A percentile compares a stretch with the other conserved stretches of the same genome.
phyloP scores from a whole-genome alignment of 31 red algal genomes.

The Asparagopsis taxiformis region DNA sequence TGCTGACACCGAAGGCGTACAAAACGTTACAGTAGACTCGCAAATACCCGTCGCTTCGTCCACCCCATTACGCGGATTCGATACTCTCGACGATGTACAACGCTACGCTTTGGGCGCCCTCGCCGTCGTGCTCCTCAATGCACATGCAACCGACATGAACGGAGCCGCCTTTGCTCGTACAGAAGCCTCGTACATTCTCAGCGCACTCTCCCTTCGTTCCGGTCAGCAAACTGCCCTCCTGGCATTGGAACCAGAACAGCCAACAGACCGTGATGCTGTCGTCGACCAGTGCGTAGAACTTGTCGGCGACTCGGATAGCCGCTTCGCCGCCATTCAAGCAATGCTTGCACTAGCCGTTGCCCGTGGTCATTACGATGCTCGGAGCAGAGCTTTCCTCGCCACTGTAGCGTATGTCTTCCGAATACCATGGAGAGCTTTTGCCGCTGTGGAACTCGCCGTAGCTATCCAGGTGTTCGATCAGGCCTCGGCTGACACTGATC shows the following conservation, averaged over 20 bases:
- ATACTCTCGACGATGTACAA: conserved; percentile 68
- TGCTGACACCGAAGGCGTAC: no score
- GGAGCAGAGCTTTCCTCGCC: conserved; percentile 68
- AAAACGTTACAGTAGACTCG: no score
- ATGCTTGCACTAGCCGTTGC: conserved; percentile 70
- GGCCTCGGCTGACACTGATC: conserved; percentile 4
- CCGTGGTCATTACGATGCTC: conserved; percentile 74
- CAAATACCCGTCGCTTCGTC: neutral
- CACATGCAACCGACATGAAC: conserved; percentile 39
- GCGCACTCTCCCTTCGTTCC: conserved; percentile 19
- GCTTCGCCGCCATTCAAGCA: conserved; percentile 76
- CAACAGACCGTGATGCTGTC: conserved; percentile 15
- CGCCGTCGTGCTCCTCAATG: conserved; percentile 55
- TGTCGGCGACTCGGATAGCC: conserved; percentile 48
- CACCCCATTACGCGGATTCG: conserved; percentile 53
- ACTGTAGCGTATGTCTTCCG: conserved; percentile 36
- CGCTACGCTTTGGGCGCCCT: conserved; percentile 69
- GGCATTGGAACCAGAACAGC: conserved; percentile 23
- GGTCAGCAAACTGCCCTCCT: conserved; percentile 58
- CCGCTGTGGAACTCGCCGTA: conserved; percentile 77
- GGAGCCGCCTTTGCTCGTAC: conserved; percentile 52
- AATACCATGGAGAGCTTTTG: conserved; percentile 61
- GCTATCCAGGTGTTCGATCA: conserved; percentile 74
- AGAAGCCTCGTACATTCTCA: conserved; percentile 30
- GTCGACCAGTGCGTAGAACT: conserved; percentile 56